Base-by-base conservation (phyloP, 1,284 basidiomycete species). In the Marasmius tenuissimus region DNA sequence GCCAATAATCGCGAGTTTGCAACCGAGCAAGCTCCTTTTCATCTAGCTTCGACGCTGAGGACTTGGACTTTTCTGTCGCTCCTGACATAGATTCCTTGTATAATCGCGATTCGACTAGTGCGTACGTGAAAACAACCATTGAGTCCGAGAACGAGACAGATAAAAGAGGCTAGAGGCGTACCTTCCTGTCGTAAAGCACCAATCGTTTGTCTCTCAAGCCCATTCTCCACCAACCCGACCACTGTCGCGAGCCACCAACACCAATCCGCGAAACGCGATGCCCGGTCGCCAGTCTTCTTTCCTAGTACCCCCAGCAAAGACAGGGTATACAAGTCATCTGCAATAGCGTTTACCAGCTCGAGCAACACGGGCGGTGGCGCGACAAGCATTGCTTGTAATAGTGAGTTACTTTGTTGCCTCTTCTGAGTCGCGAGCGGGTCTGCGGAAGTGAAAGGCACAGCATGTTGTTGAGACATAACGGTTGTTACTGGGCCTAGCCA, bases 331-430 rank as follows among this genome's bases (percentile, higher is more conserved):
- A 90, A 73, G 74, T 93, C 91, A 68, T 93, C 91, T 10, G 92
- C 82, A 35, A 87, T 72, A 1, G 87, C 85, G 65, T 89, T 86
- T 53, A 89, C 82, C 27, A 93, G 79, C 68, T 91, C 91, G 8
- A 93, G 80, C 6, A 93, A 77, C n/a, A 92, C 86, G 1, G 92
- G 92, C n/a, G 91, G 92, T 14, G 91, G 86, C 34, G 91, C 87
- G 65, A 91, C 85, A 22, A 93, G 77, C 60, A 93, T 74, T 3
- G 89, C 83, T 65, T 90, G 87, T 61, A 93, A 75, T 66, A 93
- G 83, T 10, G 84, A 47, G 16, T 18, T n/a, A 20, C 7, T 47
- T 20, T 47, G 81, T 61, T 83, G 73, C 39, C 71, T 63, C 8
- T 63, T 53, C 58, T 61, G 71, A 66, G 75, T 78, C 57, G 68